These are phyloP conservation scores for Paragyromitra xinjiangensis DNA, from an alignment of 495 filamentous ascomycete species.

Conservation along the genomic window DNA sequence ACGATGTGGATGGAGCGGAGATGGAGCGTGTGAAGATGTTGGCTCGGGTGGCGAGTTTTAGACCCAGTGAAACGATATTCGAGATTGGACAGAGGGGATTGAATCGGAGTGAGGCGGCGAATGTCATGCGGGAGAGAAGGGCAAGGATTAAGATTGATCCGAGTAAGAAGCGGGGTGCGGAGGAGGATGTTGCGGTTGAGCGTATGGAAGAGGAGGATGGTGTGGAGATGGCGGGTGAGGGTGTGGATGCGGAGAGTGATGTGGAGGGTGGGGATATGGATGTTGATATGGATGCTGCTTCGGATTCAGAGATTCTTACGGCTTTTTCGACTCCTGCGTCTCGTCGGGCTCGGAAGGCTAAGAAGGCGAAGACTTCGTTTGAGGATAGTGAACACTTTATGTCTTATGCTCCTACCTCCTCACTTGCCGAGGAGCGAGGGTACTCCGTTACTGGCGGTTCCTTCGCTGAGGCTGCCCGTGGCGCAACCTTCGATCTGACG, in stretches of 20 bases:
- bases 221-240: slow-evolving; percentile 51
- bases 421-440: slow-evolving; percentile 82
- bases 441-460: slow-evolving; percentile 77
- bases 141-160: slow-evolving; percentile 65
- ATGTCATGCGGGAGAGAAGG: slow-evolving; percentile 76
- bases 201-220: slow-evolving; percentile 51
- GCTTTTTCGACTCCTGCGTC: slow-evolving; percentile 67
- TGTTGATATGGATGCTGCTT: slow-evolving; percentile 71
- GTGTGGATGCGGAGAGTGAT: slow-evolving; percentile 56
- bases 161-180: slow-evolving; percentile 58
- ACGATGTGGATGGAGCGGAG: slow-evolving; percentile 69
- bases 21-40: slow-evolving; percentile 83
- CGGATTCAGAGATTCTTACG: slow-evolving; percentile 80
- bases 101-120: slow-evolving; percentile 73
- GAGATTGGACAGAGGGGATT: slow-evolving; percentile 80
- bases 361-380: slow-evolving; percentile 62
- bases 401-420: slow-evolving; percentile 84
- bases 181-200: slow-evolving; percentile 42
- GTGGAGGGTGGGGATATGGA: slow-evolving; percentile 61
- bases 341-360: slow-evolving; percentile 44
- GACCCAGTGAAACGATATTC: slow-evolving; percentile 92
- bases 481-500: slow-evolving; percentile 85
- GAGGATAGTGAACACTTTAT: slow-evolving; percentile 92
- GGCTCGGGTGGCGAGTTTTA: slow-evolving; percentile 81
- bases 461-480: slow-evolving; percentile 83